Evolutionary conservation across 306 rosid genomes (phyloP).

Genomic region (Vigna trinervia): DNA sequence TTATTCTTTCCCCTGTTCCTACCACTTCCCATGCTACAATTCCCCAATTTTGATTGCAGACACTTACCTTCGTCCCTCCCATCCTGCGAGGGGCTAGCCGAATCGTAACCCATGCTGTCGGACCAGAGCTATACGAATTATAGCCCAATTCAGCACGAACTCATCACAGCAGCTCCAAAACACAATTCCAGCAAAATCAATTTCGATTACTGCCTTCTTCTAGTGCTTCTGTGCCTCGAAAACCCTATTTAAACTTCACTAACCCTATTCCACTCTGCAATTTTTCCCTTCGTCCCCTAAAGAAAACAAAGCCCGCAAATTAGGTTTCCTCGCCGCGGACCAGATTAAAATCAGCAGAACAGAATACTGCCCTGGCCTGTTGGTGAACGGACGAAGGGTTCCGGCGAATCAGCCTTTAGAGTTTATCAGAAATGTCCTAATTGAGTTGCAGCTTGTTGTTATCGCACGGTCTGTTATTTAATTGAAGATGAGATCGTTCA

Average conservation of each 20-base stretch:
- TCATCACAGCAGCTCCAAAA: conserved; percentile 32
- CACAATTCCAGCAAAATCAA: conserved; percentile 22
- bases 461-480: background rate
- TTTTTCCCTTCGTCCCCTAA: background rate
- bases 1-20: background rate
- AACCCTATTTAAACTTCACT: conserved; percentile 38
- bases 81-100: conserved; percentile 73
- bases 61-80: conserved; percentile 85
- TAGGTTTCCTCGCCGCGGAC: conserved; percentile 31
- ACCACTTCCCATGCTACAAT: conserved; percentile 31
- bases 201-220: conserved; percentile 21
- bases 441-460: background rate
- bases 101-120: conserved; percentile 68
- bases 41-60: conserved; percentile 21
- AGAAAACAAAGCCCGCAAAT: conserved; percentile 3
- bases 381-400: conserved; percentile 1
- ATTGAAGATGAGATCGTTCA: conserved; percentile 31
- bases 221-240: conserved; percentile 14
- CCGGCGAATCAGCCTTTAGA: background rate
- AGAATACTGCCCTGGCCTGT: background rate
- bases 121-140: conserved; percentile 31
- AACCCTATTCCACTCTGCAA: conserved; percentile 24
- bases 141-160: conserved; percentile 33
- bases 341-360: conserved; percentile 3
- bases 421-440: conserved; percentile 34